Evolutionary conservation across 202 grass and related monocot species (phyloP).

Genomic region (Cymbopogon flexuosus): DNA sequence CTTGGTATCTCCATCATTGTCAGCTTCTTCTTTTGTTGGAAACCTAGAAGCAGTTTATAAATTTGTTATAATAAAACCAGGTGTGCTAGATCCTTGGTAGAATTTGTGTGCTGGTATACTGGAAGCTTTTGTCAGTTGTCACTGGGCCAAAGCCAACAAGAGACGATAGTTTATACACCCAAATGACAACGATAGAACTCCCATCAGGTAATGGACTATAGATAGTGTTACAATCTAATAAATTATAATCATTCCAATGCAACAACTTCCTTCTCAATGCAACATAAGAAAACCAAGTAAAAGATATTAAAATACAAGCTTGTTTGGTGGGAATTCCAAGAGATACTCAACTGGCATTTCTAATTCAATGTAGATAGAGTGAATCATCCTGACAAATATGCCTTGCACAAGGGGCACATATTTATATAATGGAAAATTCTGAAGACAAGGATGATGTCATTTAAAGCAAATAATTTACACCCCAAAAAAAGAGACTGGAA

Average conservation of each 20-base stretch:
- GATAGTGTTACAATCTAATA: background rate
- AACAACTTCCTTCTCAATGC: background rate
- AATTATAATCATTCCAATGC: background rate
- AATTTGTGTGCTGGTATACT: conserved; percentile 6
- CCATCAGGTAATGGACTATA: background rate
- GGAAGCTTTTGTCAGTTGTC: background rate
- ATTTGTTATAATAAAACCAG: conserved; percentile 20
- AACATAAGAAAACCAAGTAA: background rate
- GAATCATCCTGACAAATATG: background rate
- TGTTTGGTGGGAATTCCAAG: background rate
- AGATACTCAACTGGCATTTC: background rate
- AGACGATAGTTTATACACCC: background rate
- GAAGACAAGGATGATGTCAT: conserved; percentile 3
- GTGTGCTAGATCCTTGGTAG: background rate
- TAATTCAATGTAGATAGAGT: background rate
- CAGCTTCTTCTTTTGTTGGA: conserved; percentile 80
- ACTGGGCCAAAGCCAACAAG: background rate
- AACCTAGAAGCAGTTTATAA: conserved; percentile 44
- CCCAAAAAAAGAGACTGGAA: background rate
- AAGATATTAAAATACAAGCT: background rate
- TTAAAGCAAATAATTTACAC: background rate
- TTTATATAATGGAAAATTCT: background rate
- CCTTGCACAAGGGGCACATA: background rate
- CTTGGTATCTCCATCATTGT: conserved; percentile 99
- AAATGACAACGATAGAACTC: background rate